Base-by-base conservation (phyloP, 1,284 basidiomycete genomes). In the Ustilago loliicola region DNA sequence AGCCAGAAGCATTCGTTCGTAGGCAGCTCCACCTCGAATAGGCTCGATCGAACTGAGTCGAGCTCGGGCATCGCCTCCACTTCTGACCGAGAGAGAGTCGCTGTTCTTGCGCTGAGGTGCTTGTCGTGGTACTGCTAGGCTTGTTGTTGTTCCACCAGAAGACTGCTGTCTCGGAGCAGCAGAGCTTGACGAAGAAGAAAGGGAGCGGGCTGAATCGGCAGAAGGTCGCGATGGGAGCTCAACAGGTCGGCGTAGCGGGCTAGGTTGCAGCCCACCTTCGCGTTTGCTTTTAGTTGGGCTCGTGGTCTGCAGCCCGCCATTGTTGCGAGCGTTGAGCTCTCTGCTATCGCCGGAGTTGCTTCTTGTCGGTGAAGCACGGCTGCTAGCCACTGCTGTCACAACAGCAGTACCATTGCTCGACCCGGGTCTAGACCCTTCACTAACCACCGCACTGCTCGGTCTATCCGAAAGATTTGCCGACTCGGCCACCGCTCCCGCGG, bases 1-100 rank as follows among this genome's bases (percentile, higher is more conserved):
- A 8, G 82, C 82, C 34, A 83, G 47, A 2, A 83, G 74, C 80
- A 83, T 81, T n/a, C 77, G 66, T 61, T 83, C 82, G 55, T 83
- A 83, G 0, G 82, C 81, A 42, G 80, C 80, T 6, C 81, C 81
- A 10, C 82, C 82, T 47, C 81, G 61, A n/a, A 80, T 71, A 0
- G 82, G 81, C 63, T 83, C 82, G 30, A 83, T 72, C 3, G 82
- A 71, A 58, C 81, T 83, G 11, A 83, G 69, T n/a, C 82, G 57
- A 2, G 82, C 82, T 15, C 82, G 67, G 2, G 82, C 78, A 61
- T 80, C 77, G 32, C 78, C 79, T 23, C 60, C 60, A 32, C 64
- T 66, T 11, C 53, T 61, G 52, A 65, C 62, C 11, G 59, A 72
- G 17, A 70, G 30, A 17, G 62, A 65, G n/a, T 72, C 78, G 38